Evolutionary conservation across 2,329 filamentous ascomycete genomes (phyloP).

Genomic region (Fusarium coffeatum): DNA sequence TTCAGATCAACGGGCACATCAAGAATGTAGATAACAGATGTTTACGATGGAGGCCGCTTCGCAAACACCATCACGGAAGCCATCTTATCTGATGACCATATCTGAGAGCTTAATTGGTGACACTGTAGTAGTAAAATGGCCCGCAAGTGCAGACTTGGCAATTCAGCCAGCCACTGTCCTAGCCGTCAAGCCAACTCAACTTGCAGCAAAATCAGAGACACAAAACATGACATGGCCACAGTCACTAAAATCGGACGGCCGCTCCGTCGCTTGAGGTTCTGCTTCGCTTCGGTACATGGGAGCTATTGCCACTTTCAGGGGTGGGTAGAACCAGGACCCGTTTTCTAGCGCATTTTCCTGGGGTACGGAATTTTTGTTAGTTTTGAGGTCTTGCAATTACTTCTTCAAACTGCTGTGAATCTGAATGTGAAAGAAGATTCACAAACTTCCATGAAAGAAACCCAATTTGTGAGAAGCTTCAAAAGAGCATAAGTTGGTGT

Average conservation of each 20-base stretch:
- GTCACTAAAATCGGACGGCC: conserved; percentile 24
- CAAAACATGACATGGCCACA: not conserved
- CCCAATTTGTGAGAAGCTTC: not conserved
- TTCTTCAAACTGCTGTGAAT: not conserved
- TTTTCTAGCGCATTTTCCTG: conserved; percentile 42
- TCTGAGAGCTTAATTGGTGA: conserved; percentile 7
- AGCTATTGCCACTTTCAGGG: conserved; percentile 39
- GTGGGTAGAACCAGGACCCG: conserved; percentile 30
- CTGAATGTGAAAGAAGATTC: not conserved
- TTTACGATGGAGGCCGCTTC: not conserved
- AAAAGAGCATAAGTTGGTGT: not conserved
- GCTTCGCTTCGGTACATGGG: conserved; percentile 12
- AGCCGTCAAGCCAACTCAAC: conserved; percentile 9
- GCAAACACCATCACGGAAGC: conserved; percentile 7
- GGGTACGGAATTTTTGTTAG: conserved; percentile 29
- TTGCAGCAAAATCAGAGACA: conserved; percentile 11
- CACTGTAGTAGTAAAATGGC: not conserved
- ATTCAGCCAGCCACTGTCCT: conserved; percentile 32
- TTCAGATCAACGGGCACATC: not conserved
- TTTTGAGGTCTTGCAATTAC: not conserved
- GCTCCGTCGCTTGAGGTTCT: conserved; percentile 24
- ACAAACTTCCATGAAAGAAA: not conserved
- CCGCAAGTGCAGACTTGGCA: conserved; percentile 19
- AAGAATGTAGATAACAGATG: not conserved
- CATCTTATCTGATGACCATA: conserved; percentile 27